Base-by-base conservation (phyloP, 805 yeast genomes). In the Sungouiella blattae region DNA sequence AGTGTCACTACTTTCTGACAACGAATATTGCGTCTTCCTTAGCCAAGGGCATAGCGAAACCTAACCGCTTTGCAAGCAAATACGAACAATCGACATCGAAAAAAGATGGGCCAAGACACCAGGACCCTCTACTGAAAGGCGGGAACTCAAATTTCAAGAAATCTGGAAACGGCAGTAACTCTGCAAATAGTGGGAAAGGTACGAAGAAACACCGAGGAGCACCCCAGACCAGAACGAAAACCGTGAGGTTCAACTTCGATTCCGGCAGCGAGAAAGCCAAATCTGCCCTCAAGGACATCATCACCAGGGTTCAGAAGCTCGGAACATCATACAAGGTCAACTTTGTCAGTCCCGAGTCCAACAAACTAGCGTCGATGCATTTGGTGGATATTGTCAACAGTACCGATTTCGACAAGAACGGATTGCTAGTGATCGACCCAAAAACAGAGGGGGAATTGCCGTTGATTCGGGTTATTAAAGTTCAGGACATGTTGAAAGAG, bases 321-420 rank as follows among this genome's bases (percentile, higher is more conserved):
- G 47, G 46, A 30, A 43, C 54, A 3, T 41, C 40, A 25, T 57
- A 50, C 32, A 40, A 41, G 24, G 67, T 63, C 11, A 53, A 53
- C 32, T 57, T 37, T 33, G 51, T 63, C 11, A 50, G 57, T 27
- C 53, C 59, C 0, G 47, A 37, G 11, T 44, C 47, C 11, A 55
- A 55, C 13, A 50, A 52, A 26, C 33, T 62, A 6, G 46, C 37
- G 12, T 35, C 40, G 9, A 43, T 33, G 14, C 49, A 55, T 36
- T 52, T 67, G 31, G 62, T 47, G n/a, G 57, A 58, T n/a, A 46
- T 66, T 11, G 50, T 60, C 30, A 65, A 66, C 36, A 33, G 31
- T 11, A 33, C 60, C 8, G 61, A 64, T 36, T 47, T 62, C 37
- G 24, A 36, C 9, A 31, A 35, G 28, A 30, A 50, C 7, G 69